Conservation (phyloP, 1,284 basidiomycete genomes). For the Bondarzewia mesenterica region DNA sequence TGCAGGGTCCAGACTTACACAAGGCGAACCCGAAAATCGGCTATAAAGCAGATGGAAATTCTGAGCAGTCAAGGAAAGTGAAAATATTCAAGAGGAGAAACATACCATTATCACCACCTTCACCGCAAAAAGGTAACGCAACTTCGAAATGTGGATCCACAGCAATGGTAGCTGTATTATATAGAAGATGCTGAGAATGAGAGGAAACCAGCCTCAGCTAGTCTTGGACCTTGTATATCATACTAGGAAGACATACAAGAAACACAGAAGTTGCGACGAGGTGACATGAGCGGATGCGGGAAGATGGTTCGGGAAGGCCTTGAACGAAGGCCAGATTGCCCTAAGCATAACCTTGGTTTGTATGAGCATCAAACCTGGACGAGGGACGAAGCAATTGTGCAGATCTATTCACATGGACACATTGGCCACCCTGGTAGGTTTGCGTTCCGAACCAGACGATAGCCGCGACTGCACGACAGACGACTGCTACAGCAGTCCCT, state of each 20-base stretch:
- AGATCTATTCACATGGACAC: neutral
- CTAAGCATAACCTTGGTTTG: neutral
- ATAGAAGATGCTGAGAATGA: neutral
- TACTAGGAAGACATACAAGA: neutral
- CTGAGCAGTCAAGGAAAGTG: neutral
- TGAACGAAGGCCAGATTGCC: neutral
- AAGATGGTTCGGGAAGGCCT: neutral
- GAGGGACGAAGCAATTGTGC: neutral
- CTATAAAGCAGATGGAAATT: neutral
- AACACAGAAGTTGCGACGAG: neutral
- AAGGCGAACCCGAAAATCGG: neutral
- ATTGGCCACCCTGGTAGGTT: neutral
- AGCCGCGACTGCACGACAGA: neutral
- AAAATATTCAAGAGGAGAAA: no score
- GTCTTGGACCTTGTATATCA: neutral
- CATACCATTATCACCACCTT: neutral
- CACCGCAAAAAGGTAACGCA: neutral
- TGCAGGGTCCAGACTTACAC: neutral
- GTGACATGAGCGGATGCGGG: neutral
- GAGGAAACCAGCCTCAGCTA: neutral
- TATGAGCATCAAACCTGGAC: neutral
- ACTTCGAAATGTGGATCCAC: slow-evolving; percentile 1
- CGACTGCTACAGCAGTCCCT: neutral
- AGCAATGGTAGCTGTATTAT: neutral
- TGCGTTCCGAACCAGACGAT: neutral